These are phyloP conservation scores for Pueraria montana DNA, from an alignment of 306 rosid species.

Conservation along the genomic window DNA sequence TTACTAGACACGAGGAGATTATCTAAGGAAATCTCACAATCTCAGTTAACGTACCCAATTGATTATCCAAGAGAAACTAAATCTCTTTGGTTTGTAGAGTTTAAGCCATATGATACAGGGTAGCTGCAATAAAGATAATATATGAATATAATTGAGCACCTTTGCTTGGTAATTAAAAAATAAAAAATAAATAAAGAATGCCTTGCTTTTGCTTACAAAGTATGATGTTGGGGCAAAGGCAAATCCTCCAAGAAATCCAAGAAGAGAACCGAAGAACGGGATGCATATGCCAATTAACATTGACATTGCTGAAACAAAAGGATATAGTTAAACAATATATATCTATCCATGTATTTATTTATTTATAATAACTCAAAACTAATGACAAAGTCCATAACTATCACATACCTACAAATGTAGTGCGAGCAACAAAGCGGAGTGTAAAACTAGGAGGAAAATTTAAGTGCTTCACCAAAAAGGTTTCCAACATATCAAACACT, in stretches of 20 bases:
- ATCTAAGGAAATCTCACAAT: background rate
- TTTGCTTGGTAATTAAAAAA: background rate
- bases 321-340: background rate
- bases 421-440: constrained; percentile 74
- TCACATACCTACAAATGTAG: constrained; percentile 64
- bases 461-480: constrained; percentile 62
- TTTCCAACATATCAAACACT: constrained; percentile 86
- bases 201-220: constrained; percentile 61
- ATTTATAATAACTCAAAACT: background rate
- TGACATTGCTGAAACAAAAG: constrained; percentile 61
- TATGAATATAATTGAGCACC: background rate
- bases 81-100: constrained; percentile 76
- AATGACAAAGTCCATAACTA: background rate
- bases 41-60: constrained; percentile 69
- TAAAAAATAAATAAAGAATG: background rate
- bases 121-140: constrained; percentile 58
- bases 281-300: constrained; percentile 67
- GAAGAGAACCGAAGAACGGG: constrained; percentile 88
- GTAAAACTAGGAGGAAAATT: constrained; percentile 57
- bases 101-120: constrained; percentile 89
- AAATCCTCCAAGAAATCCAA: constrained; percentile 83
- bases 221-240: constrained; percentile 93
- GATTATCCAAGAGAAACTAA: constrained; percentile 67
- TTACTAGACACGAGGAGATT: background rate
- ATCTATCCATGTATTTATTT: background rate